Percentiles rank a stretch among this genome's conserved stretches.
Evolutionary conservation across 2,329 filamentous ascomycete genomes (phyloP).

Genomic region (Ophiostoma himal-ulmi): DNA sequence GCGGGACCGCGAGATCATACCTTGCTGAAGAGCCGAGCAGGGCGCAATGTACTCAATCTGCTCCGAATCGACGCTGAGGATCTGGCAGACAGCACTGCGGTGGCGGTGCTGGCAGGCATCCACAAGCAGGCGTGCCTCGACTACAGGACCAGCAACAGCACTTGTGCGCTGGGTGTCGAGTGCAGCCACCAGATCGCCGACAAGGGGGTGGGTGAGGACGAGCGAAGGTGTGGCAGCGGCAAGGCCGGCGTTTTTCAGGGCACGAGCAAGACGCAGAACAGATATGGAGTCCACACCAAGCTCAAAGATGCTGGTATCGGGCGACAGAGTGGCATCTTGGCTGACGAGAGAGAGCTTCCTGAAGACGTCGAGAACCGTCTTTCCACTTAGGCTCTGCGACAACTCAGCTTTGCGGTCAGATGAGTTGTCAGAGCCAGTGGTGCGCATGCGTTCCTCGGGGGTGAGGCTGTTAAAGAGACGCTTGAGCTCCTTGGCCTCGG

Average conservation of each 20-base stretch:
- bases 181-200: conserved; percentile 43
- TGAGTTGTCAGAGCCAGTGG: conserved; percentile 43
- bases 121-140: conserved; percentile 55
- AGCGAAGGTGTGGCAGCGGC: conserved; percentile 58
- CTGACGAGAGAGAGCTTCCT: conserved; percentile 46
- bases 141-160: conserved; percentile 28
- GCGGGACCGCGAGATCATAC: conserved; percentile 69
- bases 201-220: conserved; percentile 57
- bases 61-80: conserved; percentile 44
- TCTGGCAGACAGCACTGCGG: conserved; percentile 45
- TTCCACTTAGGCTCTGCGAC: not conserved
- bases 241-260: conserved; percentile 60
- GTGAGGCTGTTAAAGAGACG: conserved; percentile 58
- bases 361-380: conserved; percentile 37
- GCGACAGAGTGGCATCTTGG: conserved; percentile 39
- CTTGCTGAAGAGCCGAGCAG: conserved; percentile 80
- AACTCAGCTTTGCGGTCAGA: not conserved
- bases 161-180: conserved; percentile 29
- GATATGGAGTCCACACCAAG: conserved; percentile 85
- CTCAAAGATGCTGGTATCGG: conserved; percentile 69
- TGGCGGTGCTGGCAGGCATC: conserved; percentile 60
- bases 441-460: conserved; percentile 55
- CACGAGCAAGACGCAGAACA: conserved; percentile 61
- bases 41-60: conserved; percentile 70
- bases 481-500: conserved; percentile 65